Conservation (phyloP, 345 rosid genomes). For the Ricinus communis region DNA sequence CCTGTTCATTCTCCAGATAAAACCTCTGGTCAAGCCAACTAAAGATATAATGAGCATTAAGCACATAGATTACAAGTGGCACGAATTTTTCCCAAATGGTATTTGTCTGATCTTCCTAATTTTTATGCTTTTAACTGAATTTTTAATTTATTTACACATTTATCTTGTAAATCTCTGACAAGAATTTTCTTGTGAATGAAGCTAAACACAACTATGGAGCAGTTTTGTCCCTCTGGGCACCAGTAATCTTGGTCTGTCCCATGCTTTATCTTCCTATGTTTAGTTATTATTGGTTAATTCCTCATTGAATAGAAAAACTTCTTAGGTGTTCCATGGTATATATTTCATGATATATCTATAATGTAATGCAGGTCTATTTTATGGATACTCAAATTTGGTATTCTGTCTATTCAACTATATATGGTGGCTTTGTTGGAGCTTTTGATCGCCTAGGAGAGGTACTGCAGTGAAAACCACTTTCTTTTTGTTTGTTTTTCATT, state of each 20-base stretch:
- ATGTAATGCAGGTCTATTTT: slow-evolving; percentile 68
- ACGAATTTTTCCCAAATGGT: slow-evolving; percentile 89
- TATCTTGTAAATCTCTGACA: slow-evolving; percentile 24
- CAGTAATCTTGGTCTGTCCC: slow-evolving; percentile 62
- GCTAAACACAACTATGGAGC: slow-evolving; percentile 76
- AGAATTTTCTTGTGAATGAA: slow-evolving; percentile 34
- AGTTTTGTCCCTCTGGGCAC: slow-evolving; percentile 77
- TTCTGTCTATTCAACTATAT: slow-evolving; percentile 77
- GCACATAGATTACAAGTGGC: slow-evolving; percentile 73
- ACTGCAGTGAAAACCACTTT: slow-evolving; percentile 15
- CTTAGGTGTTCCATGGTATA: background rate
- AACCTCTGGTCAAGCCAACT: slow-evolving; percentile 87
- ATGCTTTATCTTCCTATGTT: background rate
- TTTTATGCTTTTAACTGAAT: slow-evolving; percentile 15
- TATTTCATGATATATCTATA: slow-evolving; percentile 14
- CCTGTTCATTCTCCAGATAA: slow-evolving; percentile 48
- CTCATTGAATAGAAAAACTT: background rate
- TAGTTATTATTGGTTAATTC: slow-evolving; percentile 1
- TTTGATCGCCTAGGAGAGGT: slow-evolving; percentile 98
- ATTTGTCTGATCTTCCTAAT: slow-evolving; percentile 16
- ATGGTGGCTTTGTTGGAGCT: slow-evolving; percentile 92
- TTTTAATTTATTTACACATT: slow-evolving; percentile 9
- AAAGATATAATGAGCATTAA: slow-evolving; percentile 73
- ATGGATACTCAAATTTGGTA: slow-evolving; percentile 99
- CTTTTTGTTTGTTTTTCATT: background rate